These are phyloP conservation scores for Talaromyces proteolyticus DNA, from an alignment of 495 filamentous ascomycete species.

Conservation along the genomic window DNA sequence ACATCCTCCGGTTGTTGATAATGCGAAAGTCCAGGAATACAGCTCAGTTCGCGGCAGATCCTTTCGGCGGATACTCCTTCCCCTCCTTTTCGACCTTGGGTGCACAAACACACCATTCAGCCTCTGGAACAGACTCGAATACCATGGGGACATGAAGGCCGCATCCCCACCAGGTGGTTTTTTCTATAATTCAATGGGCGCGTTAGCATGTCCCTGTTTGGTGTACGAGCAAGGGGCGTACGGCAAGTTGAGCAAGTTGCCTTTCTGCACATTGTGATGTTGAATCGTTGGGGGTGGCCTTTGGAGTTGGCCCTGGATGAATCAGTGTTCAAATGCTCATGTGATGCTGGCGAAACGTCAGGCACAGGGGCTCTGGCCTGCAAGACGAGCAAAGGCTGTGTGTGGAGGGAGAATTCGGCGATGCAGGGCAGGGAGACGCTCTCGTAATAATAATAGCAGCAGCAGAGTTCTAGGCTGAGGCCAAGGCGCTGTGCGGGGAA, in stretches of 20 bases:
- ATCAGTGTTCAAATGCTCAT: not conserved
- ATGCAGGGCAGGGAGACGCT: not conserved
- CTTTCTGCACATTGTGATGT: constrained; percentile 40
- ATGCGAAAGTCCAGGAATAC: not conserved
- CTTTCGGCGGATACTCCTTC: constrained; percentile 58
- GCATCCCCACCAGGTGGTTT: constrained; percentile 67
- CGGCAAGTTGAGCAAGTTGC: constrained; percentile 44
- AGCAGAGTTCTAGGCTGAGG: no score
- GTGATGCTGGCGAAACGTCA: no score
- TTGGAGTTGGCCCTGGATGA: no score
- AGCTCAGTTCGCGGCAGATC: constrained; percentile 31
- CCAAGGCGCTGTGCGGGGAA: not conserved
- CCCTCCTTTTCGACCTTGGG: constrained; percentile 56
- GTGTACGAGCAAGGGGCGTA: constrained; percentile 15
- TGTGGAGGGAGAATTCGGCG: no score
- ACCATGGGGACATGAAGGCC: constrained; percentile 61
- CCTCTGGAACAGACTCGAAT: constrained; percentile 53
- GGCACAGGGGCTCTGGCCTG: no score
- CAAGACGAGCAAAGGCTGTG: no score
- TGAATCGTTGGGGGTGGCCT: no score
- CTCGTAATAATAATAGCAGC: no score
- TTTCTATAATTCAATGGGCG: constrained; percentile 38
- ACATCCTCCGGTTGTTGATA: not conserved
- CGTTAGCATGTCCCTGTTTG: not conserved
- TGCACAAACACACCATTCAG: constrained; percentile 58